A percentile compares a stretch with the other conserved stretches of the same genome.
These are phyloP conservation scores for Hippophae gyantsensis DNA, from an alignment of 306 rosid species.

Conservation along the genomic window DNA sequence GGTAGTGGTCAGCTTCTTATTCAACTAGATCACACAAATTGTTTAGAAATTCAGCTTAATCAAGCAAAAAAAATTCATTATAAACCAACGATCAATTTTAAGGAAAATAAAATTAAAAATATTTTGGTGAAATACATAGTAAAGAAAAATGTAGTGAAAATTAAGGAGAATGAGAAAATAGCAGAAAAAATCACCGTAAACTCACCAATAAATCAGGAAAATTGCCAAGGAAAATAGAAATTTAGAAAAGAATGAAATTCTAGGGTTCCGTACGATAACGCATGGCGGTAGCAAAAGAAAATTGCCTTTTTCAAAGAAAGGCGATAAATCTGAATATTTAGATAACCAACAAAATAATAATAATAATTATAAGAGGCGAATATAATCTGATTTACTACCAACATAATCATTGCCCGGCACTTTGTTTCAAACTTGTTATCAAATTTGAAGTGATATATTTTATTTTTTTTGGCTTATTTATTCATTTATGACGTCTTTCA, in stretches of 20 bases:
- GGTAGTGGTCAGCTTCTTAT: neutral
- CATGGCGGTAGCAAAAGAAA: slow-evolving; percentile 3
- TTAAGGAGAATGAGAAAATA: slow-evolving; percentile 16
- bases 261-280: slow-evolving; percentile 27
- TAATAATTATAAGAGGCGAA: no score
- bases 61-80: slow-evolving; percentile 17
- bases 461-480: no score
- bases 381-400: no score
- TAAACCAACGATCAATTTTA: slow-evolving; percentile 10
- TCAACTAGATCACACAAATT: slow-evolving; percentile 4
- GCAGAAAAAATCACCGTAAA: slow-evolving; percentile 12
- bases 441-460: no score
- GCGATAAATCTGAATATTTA: slow-evolving; percentile 23
- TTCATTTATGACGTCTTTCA: no score
- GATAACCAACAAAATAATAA: slow-evolving; percentile 9
- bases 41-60: slow-evolving; percentile 2
- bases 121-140: slow-evolving; percentile 5
- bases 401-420: no score
- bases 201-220: slow-evolving; percentile 42
- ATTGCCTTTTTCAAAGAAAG: slow-evolving; percentile 21
- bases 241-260: slow-evolving; percentile 24
- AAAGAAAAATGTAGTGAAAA: slow-evolving; percentile 11
- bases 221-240: slow-evolving; percentile 18
- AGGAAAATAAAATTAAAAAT: neutral
- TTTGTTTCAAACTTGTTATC: no score